Evolutionary conservation across 2,329 filamentous ascomycete genomes (phyloP).

Genomic region (Epicoccum nigrum): DNA sequence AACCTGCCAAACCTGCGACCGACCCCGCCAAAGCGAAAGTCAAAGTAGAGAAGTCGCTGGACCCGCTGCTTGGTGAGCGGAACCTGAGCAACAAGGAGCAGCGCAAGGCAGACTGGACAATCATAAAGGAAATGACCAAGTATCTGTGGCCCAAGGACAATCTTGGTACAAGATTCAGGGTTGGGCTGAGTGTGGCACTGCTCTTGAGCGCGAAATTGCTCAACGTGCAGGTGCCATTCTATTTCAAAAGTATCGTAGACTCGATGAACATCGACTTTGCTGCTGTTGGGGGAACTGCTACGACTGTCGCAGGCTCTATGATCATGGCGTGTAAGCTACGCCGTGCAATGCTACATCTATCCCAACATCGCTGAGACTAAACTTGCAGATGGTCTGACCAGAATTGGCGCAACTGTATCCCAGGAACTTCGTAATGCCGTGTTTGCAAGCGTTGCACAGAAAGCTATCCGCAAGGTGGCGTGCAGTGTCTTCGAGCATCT

Average conservation of each 20-base stretch:
- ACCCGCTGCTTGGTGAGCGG: conserved; percentile 65
- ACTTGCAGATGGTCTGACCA: conserved; percentile 73
- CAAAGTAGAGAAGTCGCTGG: conserved; percentile 37
- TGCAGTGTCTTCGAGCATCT: conserved; percentile 92
- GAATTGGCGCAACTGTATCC: conserved; percentile 87
- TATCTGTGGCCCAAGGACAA: conserved; percentile 97
- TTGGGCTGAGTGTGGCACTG: conserved; percentile 81
- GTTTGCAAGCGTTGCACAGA: conserved; percentile 95
- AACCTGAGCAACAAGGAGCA: conserved; percentile 79
- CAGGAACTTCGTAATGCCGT: conserved; percentile 95
- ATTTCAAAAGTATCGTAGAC: conserved; percentile 98
- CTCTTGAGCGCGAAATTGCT: conserved; percentile 88
- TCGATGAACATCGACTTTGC: conserved; percentile 95
- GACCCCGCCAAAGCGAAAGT: conserved; percentile 27
- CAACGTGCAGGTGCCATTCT: conserved; percentile 98
- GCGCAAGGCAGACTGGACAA: conserved; percentile 96
- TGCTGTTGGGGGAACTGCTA: conserved; percentile 85
- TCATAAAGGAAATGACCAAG: conserved; percentile 95
- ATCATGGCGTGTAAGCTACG: conserved; percentile 75
- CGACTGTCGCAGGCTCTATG: conserved; percentile 87
- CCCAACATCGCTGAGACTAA: conserved; percentile 23
- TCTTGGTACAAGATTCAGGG: conserved; percentile 79
- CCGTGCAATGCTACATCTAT: conserved; percentile 12
- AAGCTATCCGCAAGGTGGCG: conserved; percentile 90
- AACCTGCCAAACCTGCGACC: conserved; percentile 28